A percentile compares a stretch with the other conserved stretches of the same genome.
These are phyloP conservation scores for Ceratobasidium sp. DNA, from an alignment of 1,284 basidiomycete species.

Conservation along the genomic window DNA sequence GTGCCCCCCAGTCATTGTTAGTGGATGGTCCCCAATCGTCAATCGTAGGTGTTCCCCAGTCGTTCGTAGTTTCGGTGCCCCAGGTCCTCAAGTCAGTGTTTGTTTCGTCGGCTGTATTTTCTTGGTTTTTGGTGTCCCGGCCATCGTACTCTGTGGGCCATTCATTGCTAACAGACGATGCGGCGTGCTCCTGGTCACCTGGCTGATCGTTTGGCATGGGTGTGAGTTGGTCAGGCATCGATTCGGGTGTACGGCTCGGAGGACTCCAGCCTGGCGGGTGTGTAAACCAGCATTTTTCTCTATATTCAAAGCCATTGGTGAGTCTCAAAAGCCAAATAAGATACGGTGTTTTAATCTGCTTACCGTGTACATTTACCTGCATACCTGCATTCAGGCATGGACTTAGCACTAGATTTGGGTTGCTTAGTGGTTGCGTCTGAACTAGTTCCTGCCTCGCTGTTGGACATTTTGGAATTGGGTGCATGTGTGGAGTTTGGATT, in stretches of 20 bases:
- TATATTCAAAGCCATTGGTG: background rate
- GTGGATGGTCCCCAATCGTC: slow-evolving; percentile 25
- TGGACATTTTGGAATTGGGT: background rate
- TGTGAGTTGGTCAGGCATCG: background rate
- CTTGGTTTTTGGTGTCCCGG: background rate
- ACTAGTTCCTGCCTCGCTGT: background rate
- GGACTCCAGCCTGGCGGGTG: slow-evolving; percentile 25
- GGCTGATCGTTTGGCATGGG: background rate
- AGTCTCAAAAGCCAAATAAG: background rate
- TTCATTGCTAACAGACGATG: background rate
- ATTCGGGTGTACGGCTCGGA: background rate
- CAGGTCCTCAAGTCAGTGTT: slow-evolving; percentile 4
- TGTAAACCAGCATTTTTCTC: slow-evolving; percentile 19
- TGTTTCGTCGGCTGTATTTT: background rate
- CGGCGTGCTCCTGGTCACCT: background rate
- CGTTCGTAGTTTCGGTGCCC: slow-evolving; percentile 7
- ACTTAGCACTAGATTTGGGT: background rate
- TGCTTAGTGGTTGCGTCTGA: background rate
- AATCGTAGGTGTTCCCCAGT: slow-evolving; percentile 22
- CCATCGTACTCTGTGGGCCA: background rate
- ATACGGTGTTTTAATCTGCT: background rate
- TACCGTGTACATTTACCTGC: slow-evolving; percentile 26
- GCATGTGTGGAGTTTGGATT: slow-evolving; percentile 4
- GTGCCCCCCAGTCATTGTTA: background rate
- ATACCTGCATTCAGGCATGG: slow-evolving; percentile 2